Base-by-base conservation (phyloP, 1,284 basidiomycete genomes). In the Sphaerobolus stellatus region DNA sequence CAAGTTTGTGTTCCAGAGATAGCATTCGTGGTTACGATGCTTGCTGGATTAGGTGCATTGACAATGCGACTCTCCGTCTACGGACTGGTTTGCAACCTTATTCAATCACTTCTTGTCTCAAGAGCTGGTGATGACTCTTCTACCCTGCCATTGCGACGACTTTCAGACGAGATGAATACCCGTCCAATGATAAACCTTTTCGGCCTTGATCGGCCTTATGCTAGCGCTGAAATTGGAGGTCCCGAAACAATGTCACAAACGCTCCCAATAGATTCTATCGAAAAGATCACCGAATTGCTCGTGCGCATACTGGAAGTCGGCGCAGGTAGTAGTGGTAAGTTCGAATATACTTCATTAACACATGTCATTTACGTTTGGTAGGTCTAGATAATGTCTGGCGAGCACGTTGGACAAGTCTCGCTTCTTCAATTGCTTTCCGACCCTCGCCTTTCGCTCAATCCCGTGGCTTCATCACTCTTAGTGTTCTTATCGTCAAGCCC, bases 361-460 rank as follows among this genome's bases (percentile, higher is more conserved):
- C 31, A 9, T 22, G 5, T 24, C 27, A 29, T n/a, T 30, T 18
- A 48, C 18, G 40, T 5, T n/a, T 33, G 7, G 8, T 24, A 93
- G 94, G 92, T 51, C 76, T 94, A 7, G 76, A 91, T 36, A 98
- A 98, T 66, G 83, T 90, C 16, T 98, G 95, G 94, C 82, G 90
- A 56, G 92, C 94, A 25, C 79, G 94, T 38, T 94, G 94, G 91
- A 92, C 94, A 84, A 88, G 92, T 54, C 71, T 97, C 51, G 84
- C 94, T n/a, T 90, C 91, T 0, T 86, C 92, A 1, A 93, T 88
- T 0, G 92, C 94, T 22, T 97, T 98, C 77, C 94, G 97, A 68
- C 83, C 92, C 56, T 94, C 92, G 8, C 90, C 93, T 0, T 87
- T 90, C 18, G 84, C 94, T 25, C 94, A 97, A 68, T 87, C 89